These are phyloP conservation scores for Telopea speciosissima DNA, from an alignment of 177 flowering plant genomes.

Conservation along the genomic window DNA sequence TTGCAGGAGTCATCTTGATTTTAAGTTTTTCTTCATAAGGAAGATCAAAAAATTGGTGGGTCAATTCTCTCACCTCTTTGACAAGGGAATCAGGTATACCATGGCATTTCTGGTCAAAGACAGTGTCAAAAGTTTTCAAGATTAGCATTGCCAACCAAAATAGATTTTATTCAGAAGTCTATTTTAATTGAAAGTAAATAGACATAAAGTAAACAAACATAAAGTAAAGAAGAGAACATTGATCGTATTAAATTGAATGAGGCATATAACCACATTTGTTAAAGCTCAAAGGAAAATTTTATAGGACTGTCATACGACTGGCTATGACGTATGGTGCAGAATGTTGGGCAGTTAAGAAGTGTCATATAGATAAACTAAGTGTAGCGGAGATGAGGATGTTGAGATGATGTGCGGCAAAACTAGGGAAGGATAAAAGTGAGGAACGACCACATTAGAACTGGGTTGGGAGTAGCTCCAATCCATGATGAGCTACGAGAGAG, in stretches of 20 bases:
- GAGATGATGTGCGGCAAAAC: too few relatives aligned
- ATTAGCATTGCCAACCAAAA: neutral
- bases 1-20: slow-evolving; percentile 67
- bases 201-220: neutral
- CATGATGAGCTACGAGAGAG: too few relatives aligned
- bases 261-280: neutral
- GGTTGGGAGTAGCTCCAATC: too few relatives aligned
- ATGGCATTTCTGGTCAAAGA: slow-evolving; percentile 67
- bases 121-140: slow-evolving; percentile 3
- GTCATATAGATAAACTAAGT: too few relatives aligned
- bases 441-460: too few relatives aligned
- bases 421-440: too few relatives aligned
- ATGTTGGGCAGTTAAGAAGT: too few relatives aligned
- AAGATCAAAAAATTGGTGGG: slow-evolving; percentile 58
- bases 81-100: slow-evolving; percentile 72
- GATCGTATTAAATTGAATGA: neutral
- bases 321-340: too few relatives aligned
- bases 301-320: too few relatives aligned
- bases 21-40: slow-evolving; percentile 76
- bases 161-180: neutral
- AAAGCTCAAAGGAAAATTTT: too few relatives aligned
- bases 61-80: slow-evolving; percentile 48
- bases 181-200: neutral
- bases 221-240: too few relatives aligned
- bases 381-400: too few relatives aligned